Base-by-base conservation (phyloP, 306 rosid genomes). In the Pyrus pyrifolia region DNA sequence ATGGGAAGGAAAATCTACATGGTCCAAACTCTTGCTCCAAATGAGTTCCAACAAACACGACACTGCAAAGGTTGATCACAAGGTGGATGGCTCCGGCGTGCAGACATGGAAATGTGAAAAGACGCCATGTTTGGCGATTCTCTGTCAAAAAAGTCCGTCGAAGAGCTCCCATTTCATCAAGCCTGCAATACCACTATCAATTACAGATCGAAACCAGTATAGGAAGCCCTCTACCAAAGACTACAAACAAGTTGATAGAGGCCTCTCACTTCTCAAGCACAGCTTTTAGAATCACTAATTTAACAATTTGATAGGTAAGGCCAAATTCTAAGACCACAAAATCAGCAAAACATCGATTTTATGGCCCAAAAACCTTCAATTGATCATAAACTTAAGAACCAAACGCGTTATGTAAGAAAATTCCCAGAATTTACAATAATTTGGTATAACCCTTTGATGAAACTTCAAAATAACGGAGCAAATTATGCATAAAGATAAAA, bases 91-190 rank as follows among this genome's bases (percentile, higher is more conserved):
- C 73, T 74, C 98, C 98, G 68, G 91, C 97, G 10, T 95, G 96
- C 77, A 95, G 79, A 71, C 90, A 79, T 12, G 96, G 95, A 87
- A 87, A 95, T 25, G 96, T 87, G 77, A 92, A 92, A 79, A 95
- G 88, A 52, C 96, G 97, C 98, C 96, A 95, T 8, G 80, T 87
- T 74, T 92, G 90, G 72, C 70, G 93, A 81, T 80, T 42, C 57
- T 88, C 88, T 14, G 76, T 72, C 81, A 92, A 78, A 70, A 84
- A 75, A 22, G 22, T 79, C 38, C 86, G 51, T 70, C 70, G 76
- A 84, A 95, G 91, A 67, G 96, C 96, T 79, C 98, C 98, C 88
- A 92, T 83, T 82, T 92, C 89, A 80, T 85, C 93, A 64, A 95
- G 84, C 90, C 98, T 95, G 87, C 80, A 82, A 13, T 21, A 33